Percentiles rank a stretch among this genome's conserved stretches.
Conservation (phyloP, 2,329 filamentous ascomycete genomes). For the Drechslerella coelobrocha region DNA sequence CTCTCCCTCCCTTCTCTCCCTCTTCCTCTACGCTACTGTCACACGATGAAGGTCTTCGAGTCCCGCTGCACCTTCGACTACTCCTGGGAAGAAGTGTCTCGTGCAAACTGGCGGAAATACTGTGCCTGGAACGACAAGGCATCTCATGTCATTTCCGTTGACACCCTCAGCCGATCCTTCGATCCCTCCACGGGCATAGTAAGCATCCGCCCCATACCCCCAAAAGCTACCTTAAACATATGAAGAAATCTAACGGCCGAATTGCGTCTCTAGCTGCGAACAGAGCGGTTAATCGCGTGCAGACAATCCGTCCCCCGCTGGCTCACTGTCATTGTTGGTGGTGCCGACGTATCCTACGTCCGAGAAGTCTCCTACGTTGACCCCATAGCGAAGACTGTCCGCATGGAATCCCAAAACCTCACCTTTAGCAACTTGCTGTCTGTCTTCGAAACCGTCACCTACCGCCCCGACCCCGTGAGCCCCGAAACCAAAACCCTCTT, state of each 20-base stretch:
- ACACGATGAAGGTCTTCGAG: conserved; percentile 89
- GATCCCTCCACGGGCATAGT: conserved; percentile 72
- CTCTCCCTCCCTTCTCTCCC: conserved; percentile 28
- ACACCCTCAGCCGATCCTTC: conserved; percentile 79
- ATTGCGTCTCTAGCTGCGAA: conserved; percentile 65
- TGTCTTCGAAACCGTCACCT: conserved; percentile 91
- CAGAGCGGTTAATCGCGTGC: conserved; percentile 72
- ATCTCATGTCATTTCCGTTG: conserved; percentile 94
- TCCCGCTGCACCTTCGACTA: conserved; percentile 91
- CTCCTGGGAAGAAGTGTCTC: conserved; percentile 97
- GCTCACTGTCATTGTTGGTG: conserved; percentile 80
- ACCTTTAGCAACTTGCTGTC: conserved; percentile 89
- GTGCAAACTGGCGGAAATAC: conserved; percentile 98
- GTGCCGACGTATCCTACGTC: conserved; percentile 81
- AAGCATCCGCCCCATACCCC: conserved; percentile 57
- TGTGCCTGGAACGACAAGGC: conserved; percentile 98
- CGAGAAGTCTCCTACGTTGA: conserved; percentile 97
- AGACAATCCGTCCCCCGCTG: conserved; percentile 75
- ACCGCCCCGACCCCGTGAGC: conserved; percentile 68
- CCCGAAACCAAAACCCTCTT: conserved; percentile 74
- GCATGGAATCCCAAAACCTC: conserved; percentile 94
- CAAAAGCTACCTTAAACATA: neutral
- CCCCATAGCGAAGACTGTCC: conserved; percentile 80
- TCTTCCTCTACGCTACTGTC: conserved; percentile 54
- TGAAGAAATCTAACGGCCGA: conserved; percentile 27